phyloP scores from a whole-genome alignment of 805 yeast species.

The Saturnispora sekii region DNA sequence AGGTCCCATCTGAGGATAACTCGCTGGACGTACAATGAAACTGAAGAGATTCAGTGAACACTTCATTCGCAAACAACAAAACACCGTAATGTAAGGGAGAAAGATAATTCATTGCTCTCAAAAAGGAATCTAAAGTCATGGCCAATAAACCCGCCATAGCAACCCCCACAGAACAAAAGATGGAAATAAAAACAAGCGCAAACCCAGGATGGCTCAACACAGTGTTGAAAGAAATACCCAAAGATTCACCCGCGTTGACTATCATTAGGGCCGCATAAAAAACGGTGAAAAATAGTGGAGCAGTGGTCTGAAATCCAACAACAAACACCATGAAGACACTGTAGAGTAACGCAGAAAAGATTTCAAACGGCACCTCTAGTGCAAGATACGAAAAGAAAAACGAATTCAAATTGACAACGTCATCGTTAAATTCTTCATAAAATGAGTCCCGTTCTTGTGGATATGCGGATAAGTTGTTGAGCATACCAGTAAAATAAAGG shows the following conservation, averaged over 20 bases:
- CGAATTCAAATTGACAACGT: constrained; percentile 53
- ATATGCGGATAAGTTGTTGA: constrained; percentile 66
- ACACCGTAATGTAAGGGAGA: constrained; percentile 71
- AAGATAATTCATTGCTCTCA: constrained; percentile 64
- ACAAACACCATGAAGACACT: constrained; percentile 56
- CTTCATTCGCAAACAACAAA: constrained; percentile 48
- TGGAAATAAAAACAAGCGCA: constrained; percentile 65
- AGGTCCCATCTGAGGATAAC: constrained; percentile 27
- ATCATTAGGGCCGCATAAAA: constrained; percentile 44
- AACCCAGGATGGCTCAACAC: constrained; percentile 67
- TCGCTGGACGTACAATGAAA: constrained; percentile 37
- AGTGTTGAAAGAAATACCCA: constrained; percentile 75
- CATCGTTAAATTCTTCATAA: constrained; percentile 70
- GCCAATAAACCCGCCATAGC: constrained; percentile 84
- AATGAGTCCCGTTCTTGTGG: constrained; percentile 68
- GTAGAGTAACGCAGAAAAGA: constrained; percentile 48
- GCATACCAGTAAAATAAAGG: constrained; percentile 68
- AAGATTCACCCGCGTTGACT: constrained; percentile 71
- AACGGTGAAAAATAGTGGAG: constrained; percentile 56
- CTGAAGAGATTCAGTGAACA: constrained; percentile 39
- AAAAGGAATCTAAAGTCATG: constrained; percentile 57
- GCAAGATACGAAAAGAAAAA: constrained; percentile 52
- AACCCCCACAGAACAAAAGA: constrained; percentile 58
- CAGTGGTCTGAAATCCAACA: constrained; percentile 62
- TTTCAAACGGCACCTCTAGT: constrained; percentile 61